Conservation (phyloP, 139 green algal species). For the Eudorina sp. region DNA sequence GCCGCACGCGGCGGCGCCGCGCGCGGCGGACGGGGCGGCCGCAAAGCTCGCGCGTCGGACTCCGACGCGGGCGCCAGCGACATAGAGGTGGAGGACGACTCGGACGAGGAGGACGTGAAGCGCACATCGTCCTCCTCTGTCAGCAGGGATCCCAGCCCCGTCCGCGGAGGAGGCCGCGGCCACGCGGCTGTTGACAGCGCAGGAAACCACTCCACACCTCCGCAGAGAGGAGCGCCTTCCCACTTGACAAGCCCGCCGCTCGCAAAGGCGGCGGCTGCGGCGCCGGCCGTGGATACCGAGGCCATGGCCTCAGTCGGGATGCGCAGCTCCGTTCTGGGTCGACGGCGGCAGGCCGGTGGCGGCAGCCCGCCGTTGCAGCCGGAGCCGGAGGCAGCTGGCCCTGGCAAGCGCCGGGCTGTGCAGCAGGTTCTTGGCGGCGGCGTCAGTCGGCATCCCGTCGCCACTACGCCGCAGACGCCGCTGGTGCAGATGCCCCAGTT, state of each 20-base stretch:
- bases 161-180: background rate
- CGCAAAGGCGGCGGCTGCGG: background rate
- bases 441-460: background rate
- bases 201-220: background rate
- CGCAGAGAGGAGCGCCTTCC: background rate
- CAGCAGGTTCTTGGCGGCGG: background rate
- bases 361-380: conserved; percentile 12
- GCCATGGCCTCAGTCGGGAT: background rate
- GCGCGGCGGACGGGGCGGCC: background rate
- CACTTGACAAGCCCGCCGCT: background rate
- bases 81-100: conserved; percentile 9
- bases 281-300: background rate
- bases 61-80: conserved; percentile 1
- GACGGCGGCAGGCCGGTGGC: background rate
- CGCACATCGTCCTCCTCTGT: conserved; percentile 31
- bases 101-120: conserved; percentile 2
- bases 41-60: background rate
- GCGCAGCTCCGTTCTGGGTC: background rate
- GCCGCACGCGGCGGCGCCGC: background rate
- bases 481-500: background rate
- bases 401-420: conserved; percentile 22
- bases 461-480: background rate
- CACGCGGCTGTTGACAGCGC: background rate
- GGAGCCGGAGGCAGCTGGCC: background rate
- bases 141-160: conserved; percentile 22